Base-by-base conservation (phyloP, 2,329 filamentous ascomycete genomes). In the Botrytis elliptica region DNA sequence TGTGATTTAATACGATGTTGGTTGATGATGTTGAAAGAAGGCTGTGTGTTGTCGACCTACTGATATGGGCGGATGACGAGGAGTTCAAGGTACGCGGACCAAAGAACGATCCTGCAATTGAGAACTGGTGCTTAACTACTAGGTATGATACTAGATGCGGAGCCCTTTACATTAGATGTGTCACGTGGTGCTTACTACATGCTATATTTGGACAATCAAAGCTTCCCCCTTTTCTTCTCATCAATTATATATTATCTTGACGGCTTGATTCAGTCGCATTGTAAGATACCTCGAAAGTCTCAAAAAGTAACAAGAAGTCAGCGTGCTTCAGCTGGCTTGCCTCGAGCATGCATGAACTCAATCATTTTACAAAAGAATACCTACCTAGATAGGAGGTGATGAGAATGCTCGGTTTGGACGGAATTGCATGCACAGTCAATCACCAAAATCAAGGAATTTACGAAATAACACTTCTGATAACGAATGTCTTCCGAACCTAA, bases 1-100 rank as follows among this genome's bases (percentile, higher is more conserved):
- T 40, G 65, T 57, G 65, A 69, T 62, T 46, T 22, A 69, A 72
- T 57, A 72, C 55, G 71, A 72, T 72, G 64, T 72, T 72, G 60
- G 38, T 55, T 67, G 70, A 29, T 70, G 52, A 72, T 57, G 36
- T 59, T 33, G 49, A 72, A 44, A 38, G 55, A 67, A n/a, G 60
- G 36, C 55, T 72, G 40, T 69, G 63, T 69, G 64, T 38, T 57
- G 70, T 59, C 33, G 40, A 38, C 59, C 44, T 64, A 71, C 25
- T 71, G 42, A 63, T 64, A 62, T 71, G 49, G 55, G 52, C 52
- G 55, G 68, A 66, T 68, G 66, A 68, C 38, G 49, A 57, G 36
- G 36, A 68, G 66, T 68, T 68, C 29, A 42, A 42, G 66, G 66
- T 57, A 68, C 66, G 66, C 66, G 66, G 66, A 20, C 66, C 66